Evolutionary conservation across 345 rosid genomes (phyloP), one percentile per base, ranked within the genome.

Genomic region (Erysimum cheiranthoides): DNA sequence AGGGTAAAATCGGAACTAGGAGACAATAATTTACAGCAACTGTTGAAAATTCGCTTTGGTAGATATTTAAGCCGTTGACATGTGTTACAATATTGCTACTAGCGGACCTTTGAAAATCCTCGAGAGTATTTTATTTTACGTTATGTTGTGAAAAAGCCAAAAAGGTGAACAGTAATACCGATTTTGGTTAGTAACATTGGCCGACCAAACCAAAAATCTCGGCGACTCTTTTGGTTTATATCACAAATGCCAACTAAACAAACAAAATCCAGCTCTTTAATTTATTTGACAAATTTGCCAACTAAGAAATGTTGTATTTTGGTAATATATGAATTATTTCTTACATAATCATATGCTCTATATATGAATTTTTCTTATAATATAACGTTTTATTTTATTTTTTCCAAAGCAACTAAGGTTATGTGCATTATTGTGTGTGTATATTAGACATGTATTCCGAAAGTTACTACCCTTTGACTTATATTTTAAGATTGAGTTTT

Each of bases 1-100:
- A 89, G 66, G 76, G 73, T 61, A 77, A 60, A 71, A 49, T 34
- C 30, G 81, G 73, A 78, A 43, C 51, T 17, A 78, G 77, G 42
- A 78, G 77, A 78, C 28, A 58, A 66, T 72, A 59, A 34, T 8
- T 14, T 39, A 51, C 74, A 4, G 34, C 43, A 40, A 61, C 18
- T n/a, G 65, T 57, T 50, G 46, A 40, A n/a, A 68, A n/a, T 3
- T 21, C n/a, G 9, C 18, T 11, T 38, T 58, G 31, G 36, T 57
- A 58, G 61, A 47, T 46, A 36, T 0, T 31, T 36, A 35, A 38
- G 36, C 43, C 36, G 11, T 47, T 66, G 18, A n/a, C 45, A 31
- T 36, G 16, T 51, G n/a, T 68, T 43, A 62, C 32, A 18, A 66
- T 57, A 12, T 1, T 61, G 18, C 16, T 35, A 59, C 54, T 51